Evolutionary conservation across 108 stramenopile genomes (phyloP).

Genomic region (Aurantiochytrium sp.): DNA sequence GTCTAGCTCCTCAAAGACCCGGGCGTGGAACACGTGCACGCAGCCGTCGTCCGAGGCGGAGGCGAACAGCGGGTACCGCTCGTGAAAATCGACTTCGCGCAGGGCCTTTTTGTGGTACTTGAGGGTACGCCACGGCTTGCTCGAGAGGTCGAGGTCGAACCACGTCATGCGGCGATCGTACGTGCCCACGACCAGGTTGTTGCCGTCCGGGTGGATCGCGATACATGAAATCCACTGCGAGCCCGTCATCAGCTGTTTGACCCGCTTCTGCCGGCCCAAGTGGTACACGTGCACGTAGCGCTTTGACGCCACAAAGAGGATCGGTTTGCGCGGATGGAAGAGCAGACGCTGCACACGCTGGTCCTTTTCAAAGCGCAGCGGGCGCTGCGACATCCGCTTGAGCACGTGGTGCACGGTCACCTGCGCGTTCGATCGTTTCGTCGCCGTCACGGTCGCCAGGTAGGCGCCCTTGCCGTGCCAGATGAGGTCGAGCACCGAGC

Average conservation of each 20-base stretch:
- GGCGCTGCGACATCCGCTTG: slow-evolving; percentile 85
- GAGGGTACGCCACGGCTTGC: slow-evolving; percentile 88
- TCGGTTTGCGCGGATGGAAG: slow-evolving; percentile 94
- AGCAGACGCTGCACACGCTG: slow-evolving; percentile 80
- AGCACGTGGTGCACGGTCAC: slow-evolving; percentile 90
- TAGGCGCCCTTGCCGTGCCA: slow-evolving; percentile 99
- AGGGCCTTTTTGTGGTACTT: slow-evolving; percentile 89
- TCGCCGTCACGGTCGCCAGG: slow-evolving; percentile 78
- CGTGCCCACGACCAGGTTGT: slow-evolving; percentile 88
- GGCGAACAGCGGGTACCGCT: slow-evolving; percentile 89
- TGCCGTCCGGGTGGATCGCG: slow-evolving; percentile 87
- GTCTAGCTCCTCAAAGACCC: slow-evolving; percentile 89
- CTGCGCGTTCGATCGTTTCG: slow-evolving; percentile 64
- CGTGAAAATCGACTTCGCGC: slow-evolving; percentile 71
- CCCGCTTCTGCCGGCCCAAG: slow-evolving; percentile 84
- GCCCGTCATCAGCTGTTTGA: slow-evolving; percentile 75
- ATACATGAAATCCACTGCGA: slow-evolving; percentile 94
- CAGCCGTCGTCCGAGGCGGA: slow-evolving; percentile 92
- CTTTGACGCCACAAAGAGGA: slow-evolving; percentile 90
- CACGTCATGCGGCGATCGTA: slow-evolving; percentile 91
- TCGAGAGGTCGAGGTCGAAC: slow-evolving; percentile 92
- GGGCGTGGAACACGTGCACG: slow-evolving; percentile 96
- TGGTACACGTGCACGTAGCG: slow-evolving; percentile 90
- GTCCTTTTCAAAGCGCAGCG: slow-evolving; percentile 69
- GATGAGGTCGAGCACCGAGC: slow-evolving; percentile 62